phyloP scores from a whole-genome alignment of 495 filamentous ascomycete species.

The Evansstolkia leycettana region DNA sequence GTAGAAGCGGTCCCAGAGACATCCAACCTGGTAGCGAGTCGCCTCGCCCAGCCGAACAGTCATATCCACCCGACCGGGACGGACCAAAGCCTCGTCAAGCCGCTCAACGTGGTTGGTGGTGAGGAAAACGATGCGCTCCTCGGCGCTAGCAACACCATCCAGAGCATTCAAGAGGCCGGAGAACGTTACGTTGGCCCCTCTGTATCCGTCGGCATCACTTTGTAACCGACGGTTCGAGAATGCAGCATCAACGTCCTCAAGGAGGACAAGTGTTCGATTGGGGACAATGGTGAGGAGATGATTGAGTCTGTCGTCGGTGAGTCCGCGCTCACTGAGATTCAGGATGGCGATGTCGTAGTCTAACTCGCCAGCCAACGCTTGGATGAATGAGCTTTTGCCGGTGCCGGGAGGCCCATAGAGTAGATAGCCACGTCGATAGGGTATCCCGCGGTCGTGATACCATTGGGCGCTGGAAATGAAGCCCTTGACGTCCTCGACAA shows the following conservation, averaged over 20 bases:
- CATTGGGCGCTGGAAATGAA: slow-evolving; percentile 70
- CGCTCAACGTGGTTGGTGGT: slow-evolving; percentile 91
- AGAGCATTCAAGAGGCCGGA: slow-evolving; percentile 88
- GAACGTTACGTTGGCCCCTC: slow-evolving; percentile 85
- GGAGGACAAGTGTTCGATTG: slow-evolving; percentile 67
- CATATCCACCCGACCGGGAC: slow-evolving; percentile 90
- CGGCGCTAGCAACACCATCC: slow-evolving; percentile 89
- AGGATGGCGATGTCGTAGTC: slow-evolving; percentile 92
- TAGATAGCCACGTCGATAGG: slow-evolving; percentile 86
- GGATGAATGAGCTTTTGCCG: slow-evolving; percentile 93
- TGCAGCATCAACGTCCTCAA: slow-evolving; percentile 94
- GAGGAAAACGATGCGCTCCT: slow-evolving; percentile 85
- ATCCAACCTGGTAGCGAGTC: slow-evolving; percentile 65
- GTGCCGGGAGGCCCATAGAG: slow-evolving; percentile 90
- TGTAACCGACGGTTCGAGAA: slow-evolving; percentile 66
- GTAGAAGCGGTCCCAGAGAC: slow-evolving; percentile 94
- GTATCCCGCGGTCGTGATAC: slow-evolving; percentile 92
- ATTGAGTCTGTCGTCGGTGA: slow-evolving; percentile 87
- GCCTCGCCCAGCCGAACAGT: slow-evolving; percentile 82
- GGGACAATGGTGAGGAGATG: slow-evolving; percentile 82
- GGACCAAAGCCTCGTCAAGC: slow-evolving; percentile 77
- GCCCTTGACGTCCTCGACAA: slow-evolving; percentile 76
- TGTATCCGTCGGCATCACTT: slow-evolving; percentile 72
- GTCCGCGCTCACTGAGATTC: slow-evolving; percentile 82
- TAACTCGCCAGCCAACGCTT: slow-evolving; percentile 81